These are phyloP conservation scores for Solanum sparsipilum DNA, from an alignment of 257 asterid genomes.

Conservation along the genomic window DNA sequence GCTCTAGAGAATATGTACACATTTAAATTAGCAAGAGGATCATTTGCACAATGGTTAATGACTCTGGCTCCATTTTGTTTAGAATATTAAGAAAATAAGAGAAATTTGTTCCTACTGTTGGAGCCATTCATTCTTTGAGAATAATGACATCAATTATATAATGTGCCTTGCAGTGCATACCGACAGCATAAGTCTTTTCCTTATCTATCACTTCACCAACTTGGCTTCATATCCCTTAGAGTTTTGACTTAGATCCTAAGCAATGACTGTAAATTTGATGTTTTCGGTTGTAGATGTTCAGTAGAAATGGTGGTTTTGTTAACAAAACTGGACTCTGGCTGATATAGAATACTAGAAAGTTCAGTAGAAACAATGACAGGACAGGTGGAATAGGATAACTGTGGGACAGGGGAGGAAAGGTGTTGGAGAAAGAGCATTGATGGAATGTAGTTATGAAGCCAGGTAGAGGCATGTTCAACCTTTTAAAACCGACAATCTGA, in stretches of 20 bases:
- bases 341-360: not conserved
- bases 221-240: not conserved
- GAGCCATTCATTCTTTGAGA: not conserved
- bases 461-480: not conserved
- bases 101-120: not conserved
- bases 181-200: not conserved
- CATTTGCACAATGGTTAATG: not conserved
- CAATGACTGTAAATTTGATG: not conserved
- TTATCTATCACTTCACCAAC: not conserved
- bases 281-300: not conserved
- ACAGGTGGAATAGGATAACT: not conserved
- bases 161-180: not conserved
- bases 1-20: not conserved
- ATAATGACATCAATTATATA: not conserved
- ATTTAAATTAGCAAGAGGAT: not conserved
- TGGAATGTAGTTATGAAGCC: not conserved
- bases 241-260: not conserved
- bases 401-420: not conserved
- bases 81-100: not conserved
- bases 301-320: not conserved
- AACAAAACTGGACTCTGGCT: not conserved
- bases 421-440: not conserved
- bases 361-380: not conserved
- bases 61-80: not conserved
- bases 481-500: not conserved